Base-by-base conservation (phyloP, 106 monocot species). In the Vanilla planifolia region DNA sequence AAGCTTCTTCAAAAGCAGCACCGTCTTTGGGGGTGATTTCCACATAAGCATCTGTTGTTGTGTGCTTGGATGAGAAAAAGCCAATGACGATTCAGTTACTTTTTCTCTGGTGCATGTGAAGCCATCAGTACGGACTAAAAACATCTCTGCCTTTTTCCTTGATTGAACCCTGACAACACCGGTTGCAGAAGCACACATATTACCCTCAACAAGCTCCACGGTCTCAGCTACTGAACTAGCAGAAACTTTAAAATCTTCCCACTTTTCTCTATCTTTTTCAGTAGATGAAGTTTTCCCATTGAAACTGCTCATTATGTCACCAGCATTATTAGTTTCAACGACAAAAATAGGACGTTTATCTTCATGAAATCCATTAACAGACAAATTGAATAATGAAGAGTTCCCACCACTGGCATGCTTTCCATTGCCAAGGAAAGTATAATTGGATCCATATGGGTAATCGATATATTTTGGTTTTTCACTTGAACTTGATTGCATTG, bases 21-120 rank as follows among this genome's bases (percentile, higher is more conserved):
- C 98, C 35, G 92, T 99, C 64, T 92, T 99, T 51, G 98, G 98
- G 48, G 88, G 74, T 73, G 85, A 79, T 57, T 99, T 99, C 98
- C 98, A 99, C 88, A 92, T 99, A 40, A 99, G 92, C 92, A 99
- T 99, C 52, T 99, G 92, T 64, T 99, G 98, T 64, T 99, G 98
- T 61, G 98, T 99, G 63, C 88, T 99, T 62, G 98, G 98, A 75
- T 99, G 98, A 23, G 98, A 88, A 68, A 99, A 99, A 73, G 98
- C 98, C 71, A 92, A 74, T 51, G 98, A 99, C 8, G 98, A 88
- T 73, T 99, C 98, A 24, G 88, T 92, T 29, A 98, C 92, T 77
- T 92, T 98, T 63, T 99, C 98, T 63, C 98, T 78, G 24, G 85
- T 76, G 64, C 98, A 99, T 64, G 98, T 78, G 75, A 92, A 85